Base-by-base conservation (phyloP, 2,329 filamentous ascomycete genomes). In the Huntiella savannae region DNA sequence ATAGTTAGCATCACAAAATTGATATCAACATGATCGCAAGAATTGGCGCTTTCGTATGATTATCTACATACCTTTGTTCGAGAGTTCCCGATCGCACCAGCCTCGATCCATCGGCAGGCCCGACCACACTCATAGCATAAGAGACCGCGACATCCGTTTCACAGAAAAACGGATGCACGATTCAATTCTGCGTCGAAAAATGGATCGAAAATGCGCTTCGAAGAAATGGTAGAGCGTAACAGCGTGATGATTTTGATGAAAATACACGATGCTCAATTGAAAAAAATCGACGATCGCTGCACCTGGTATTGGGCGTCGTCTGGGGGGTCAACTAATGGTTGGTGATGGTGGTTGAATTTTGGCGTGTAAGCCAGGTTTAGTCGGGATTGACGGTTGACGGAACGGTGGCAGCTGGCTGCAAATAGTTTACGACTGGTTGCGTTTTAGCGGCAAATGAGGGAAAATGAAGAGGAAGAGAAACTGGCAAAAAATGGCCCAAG, bases 41-140 rank as follows among this genome's bases (percentile, higher is more conserved):
- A 67, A 59, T 58, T 54, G 53, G 63, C 63, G 63, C 66, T 66
- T 63, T 69, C 60, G 47, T 55, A 51, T 62, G 60, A 53, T 54
- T 50, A 49, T 51, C 48, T 65, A 69, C 66, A 7, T 56, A 77
- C 75, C 67, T 74, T 62, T 67, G 69, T 65, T 76, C 70, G 63
- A 66, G 67, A 63, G 67, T 70, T 66, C 75, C 77, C 59, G 66
- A 70, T 69, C 71, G 71, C 68, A 79, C 70, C 66, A 77, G 70
- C 67, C 68, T 72, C 63, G 69, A 69, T 65, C 72, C 68, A 68
- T 77, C 73, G 70, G 70, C 67, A 64, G 68, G 67, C 65, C 68
- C 72, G 69, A 77, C 74, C 73, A 77, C 73, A 74, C 68, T 77
- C 75, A 79, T 79, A 71, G 73, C 75, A 77, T 74, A 68, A 63